Conservation (phyloP, 2,329 filamentous ascomycete species). For the Purpureocillium takamizusanense region DNA sequence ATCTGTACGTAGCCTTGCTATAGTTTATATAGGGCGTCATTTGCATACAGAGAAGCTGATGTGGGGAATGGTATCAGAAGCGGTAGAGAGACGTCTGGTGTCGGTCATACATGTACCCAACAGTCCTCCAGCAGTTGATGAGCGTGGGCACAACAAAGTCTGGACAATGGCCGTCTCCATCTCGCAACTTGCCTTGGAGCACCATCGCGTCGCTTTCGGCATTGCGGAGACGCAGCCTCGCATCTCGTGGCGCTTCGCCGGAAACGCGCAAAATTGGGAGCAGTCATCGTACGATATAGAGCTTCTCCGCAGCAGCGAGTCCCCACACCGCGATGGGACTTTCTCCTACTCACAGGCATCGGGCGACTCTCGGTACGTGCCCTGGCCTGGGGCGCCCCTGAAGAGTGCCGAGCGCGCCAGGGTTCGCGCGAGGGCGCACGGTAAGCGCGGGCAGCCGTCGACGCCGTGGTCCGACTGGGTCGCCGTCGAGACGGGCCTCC, state of each 20-base stretch:
- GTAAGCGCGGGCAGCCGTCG: slow-evolving; percentile 9
- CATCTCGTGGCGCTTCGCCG: slow-evolving; percentile 36
- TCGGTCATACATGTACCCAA: too few species aligned
- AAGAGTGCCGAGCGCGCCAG: slow-evolving; percentile 19
- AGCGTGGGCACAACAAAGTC: too few species aligned
- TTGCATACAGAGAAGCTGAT: too few species aligned
- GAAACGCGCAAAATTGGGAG: slow-evolving; percentile 27
- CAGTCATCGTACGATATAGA: slow-evolving; percentile 36
- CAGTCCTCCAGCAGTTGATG: too few species aligned
- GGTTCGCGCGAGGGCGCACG: slow-evolving; percentile 24
- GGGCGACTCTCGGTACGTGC: slow-evolving; percentile 27
- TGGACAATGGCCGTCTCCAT: slow-evolving; percentile 27
- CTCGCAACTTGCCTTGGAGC: slow-evolving; percentile 29
- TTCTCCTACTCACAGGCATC: slow-evolving; percentile 20
- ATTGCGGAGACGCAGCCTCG: slow-evolving; percentile 33
- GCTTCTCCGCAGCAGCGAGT: slow-evolving; percentile 15
- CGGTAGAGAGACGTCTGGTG: too few species aligned
- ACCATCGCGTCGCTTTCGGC: slow-evolving; percentile 30
- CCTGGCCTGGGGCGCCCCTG: slow-evolving; percentile 17
- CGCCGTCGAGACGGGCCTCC: slow-evolving; percentile 25
- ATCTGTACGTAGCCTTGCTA: too few species aligned
- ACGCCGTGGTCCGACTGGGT: slow-evolving; percentile 18
- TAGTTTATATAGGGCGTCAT: too few species aligned
- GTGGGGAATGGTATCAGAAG: too few species aligned
- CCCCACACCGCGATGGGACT: not conserved